Evolutionary conservation across 73 alveolate genomes (phyloP).

Genomic region (Breviolum minutum): DNA sequence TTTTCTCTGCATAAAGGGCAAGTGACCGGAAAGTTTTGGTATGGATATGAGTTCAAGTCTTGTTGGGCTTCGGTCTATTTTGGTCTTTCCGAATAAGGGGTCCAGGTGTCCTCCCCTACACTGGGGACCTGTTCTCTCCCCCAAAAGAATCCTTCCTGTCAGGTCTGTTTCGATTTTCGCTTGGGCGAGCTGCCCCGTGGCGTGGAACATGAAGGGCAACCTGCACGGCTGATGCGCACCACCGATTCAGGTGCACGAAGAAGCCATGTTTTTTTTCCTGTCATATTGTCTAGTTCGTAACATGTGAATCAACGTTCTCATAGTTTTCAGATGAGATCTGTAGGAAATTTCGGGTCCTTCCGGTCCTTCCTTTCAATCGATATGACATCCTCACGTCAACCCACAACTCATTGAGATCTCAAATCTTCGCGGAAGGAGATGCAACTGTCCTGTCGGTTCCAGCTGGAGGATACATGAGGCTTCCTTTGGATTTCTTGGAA

Average conservation of each 20-base stretch:
- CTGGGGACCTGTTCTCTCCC: neutral
- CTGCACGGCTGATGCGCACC: constrained; percentile 78
- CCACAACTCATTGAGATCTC: neutral
- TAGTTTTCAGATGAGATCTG: no score
- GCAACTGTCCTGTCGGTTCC: constrained; percentile 89
- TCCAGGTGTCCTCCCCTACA: neutral
- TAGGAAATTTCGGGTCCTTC: neutral
- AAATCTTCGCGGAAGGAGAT: constrained; percentile 6
- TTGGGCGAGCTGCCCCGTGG: constrained; percentile 89
- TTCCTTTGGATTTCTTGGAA: constrained; percentile 54
- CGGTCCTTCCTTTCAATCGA: neutral
- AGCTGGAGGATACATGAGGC: constrained; percentile 91
- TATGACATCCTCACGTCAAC: neutral
- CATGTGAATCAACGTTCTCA: neutral
- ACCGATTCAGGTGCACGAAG: constrained; percentile 35
- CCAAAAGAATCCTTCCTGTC: neutral
- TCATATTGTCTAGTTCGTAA: neutral
- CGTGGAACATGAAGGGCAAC: constrained; percentile 90
- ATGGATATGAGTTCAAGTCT: no score
- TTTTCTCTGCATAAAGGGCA: neutral
- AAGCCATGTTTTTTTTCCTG: neutral
- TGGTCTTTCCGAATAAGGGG: neutral
- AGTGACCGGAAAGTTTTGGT: neutral
- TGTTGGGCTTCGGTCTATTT: neutral
- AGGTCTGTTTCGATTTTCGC: constrained; percentile 89